Evolutionary conservation across 495 filamentous ascomycete species (phyloP).

Genomic region (Hyaloscypha hepaticicola): DNA sequence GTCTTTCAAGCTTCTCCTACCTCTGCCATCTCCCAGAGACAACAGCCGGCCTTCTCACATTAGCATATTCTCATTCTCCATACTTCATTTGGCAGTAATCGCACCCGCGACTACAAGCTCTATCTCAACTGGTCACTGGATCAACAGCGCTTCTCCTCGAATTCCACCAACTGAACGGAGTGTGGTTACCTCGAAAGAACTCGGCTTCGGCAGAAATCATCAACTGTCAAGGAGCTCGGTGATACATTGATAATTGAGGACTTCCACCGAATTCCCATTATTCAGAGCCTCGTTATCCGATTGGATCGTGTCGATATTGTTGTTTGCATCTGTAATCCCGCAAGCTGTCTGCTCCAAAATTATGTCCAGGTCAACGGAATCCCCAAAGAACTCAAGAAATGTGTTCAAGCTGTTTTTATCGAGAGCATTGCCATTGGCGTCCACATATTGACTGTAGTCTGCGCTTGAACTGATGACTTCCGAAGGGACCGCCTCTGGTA

Average conservation of each 20-base stretch:
- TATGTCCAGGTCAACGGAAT: neutral
- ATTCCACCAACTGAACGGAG: too few species aligned
- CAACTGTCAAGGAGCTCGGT: neutral
- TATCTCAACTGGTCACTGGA: neutral
- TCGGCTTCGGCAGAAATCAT: neutral
- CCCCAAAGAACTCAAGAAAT: conserved; percentile 10
- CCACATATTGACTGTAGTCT: conserved; percentile 10
- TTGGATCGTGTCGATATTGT: neutral
- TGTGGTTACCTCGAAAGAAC: neutral
- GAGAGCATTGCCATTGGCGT: conserved; percentile 1
- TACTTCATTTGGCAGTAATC: neutral
- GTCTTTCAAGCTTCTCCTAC: neutral
- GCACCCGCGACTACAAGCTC: neutral
- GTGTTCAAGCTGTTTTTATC: conserved; percentile 2
- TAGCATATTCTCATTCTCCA: neutral
- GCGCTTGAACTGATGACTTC: neutral
- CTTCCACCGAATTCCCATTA: neutral
- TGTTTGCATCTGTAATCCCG: conserved; percentile 1
- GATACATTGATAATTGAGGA: neutral
- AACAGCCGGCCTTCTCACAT: neutral
- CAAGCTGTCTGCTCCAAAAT: neutral
- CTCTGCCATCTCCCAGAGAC: neutral
- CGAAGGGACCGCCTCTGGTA: neutral
- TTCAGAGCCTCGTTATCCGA: neutral
- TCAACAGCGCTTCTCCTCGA: neutral